phyloP scores from a whole-genome alignment of 352 stramenopile species.

The Globisporangium paddicum region DNA sequence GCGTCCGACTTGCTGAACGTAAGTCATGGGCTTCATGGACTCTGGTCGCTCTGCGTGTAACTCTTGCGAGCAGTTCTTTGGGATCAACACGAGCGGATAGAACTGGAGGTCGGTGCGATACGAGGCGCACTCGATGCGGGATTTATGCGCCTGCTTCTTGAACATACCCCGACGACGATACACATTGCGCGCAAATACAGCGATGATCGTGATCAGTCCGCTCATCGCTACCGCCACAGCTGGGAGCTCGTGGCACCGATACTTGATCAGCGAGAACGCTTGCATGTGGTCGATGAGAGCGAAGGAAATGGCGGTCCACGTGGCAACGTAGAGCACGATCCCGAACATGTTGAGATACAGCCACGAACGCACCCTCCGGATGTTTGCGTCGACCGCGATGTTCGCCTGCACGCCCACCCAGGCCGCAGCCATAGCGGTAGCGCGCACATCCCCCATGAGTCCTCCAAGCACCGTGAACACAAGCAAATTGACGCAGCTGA shows the following conservation, averaged over 20 bases:
- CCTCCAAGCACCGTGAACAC: conserved; percentile 4
- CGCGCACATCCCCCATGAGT: conserved; percentile 2
- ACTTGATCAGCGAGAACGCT: not conserved
- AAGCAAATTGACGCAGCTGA: conserved; percentile 1
- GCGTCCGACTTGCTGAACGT: not conserved
- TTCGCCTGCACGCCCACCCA: conserved; percentile 8
- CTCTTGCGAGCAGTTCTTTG: not conserved
- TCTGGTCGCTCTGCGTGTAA: not conserved
- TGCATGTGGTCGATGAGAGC: conserved; percentile 6
- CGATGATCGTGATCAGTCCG: conserved; percentile 13
- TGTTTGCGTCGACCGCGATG: conserved; percentile 14
- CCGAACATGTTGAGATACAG: conserved; percentile 2
- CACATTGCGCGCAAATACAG: conserved; percentile 11
- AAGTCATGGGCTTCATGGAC: conserved; percentile 11
- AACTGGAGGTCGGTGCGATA: conserved; percentile 10
- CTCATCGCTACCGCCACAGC: conserved; percentile 4
- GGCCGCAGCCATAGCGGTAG: not conserved
- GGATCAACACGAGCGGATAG: not conserved
- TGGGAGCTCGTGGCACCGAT: conserved; percentile 3
- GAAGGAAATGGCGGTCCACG: conserved; percentile 2
- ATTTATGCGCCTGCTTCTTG: not conserved
- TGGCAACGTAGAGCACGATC: not conserved
- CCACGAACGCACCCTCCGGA: conserved; percentile 8
- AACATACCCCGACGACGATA: conserved; percentile 7
- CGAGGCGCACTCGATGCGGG: conserved; percentile 7